Conservation (phyloP, 192 early-diverging fungal species). For the Coemansia aciculifera region DNA sequence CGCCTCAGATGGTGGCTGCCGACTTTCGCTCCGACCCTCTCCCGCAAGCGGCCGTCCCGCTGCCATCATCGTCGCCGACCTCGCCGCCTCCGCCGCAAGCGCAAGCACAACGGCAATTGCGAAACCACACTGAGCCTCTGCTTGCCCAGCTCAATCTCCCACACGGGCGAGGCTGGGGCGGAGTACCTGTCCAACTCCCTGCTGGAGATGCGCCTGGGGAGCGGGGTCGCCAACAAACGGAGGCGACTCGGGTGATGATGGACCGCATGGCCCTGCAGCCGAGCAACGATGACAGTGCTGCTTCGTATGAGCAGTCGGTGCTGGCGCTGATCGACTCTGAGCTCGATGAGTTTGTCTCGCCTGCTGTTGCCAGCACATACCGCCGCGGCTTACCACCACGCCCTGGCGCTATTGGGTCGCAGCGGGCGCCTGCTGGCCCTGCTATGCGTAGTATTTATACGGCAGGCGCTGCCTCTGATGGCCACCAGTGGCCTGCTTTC, state of each 20-base stretch:
- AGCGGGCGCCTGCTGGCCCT: constrained; percentile 10
- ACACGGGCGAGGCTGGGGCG: background rate
- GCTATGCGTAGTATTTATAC: background rate
- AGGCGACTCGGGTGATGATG: constrained; percentile 10
- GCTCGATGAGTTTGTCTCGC: constrained; percentile 30
- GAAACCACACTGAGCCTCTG: background rate
- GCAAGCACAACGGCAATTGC: background rate
- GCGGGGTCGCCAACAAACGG: constrained; percentile 4
- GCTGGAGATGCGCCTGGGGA: constrained; percentile 7
- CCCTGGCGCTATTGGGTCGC: constrained; percentile 33
- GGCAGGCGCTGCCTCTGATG: background rate
- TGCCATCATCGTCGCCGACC: constrained; percentile 6
- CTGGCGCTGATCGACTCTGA: constrained; percentile 26
- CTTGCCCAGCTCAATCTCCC: background rate
- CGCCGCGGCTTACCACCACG: constrained; percentile 8
- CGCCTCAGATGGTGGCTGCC: constrained; percentile 13
- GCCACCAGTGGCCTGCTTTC: background rate
- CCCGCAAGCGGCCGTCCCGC: constrained; percentile 7
- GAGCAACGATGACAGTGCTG: background rate
- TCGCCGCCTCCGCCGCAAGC: constrained; percentile 3
- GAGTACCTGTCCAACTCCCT: constrained; percentile 7
- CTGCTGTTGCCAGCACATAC: constrained; percentile 9
- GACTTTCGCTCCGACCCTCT: background rate
- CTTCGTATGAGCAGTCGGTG: constrained; percentile 5
- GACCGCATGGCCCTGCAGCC: constrained; percentile 7